Base-by-base conservation (phyloP, 2,329 filamentous ascomycete genomes). In the Fusarium albosuccineum region DNA sequence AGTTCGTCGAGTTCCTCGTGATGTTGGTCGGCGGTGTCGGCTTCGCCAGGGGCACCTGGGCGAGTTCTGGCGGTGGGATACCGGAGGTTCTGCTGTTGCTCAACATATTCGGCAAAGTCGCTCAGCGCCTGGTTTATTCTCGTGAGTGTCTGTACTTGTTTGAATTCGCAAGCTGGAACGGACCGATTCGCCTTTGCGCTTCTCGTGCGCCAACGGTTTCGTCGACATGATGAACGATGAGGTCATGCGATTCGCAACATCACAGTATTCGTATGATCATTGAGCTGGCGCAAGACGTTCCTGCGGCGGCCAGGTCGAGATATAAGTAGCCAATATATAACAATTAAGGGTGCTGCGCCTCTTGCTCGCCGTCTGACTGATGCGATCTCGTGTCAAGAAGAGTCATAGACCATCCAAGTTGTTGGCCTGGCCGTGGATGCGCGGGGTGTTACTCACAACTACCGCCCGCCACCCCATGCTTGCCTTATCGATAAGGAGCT, bases 71-170 rank as follows among this genome's bases (percentile, higher is more conserved):
- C 74, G 42, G 75, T 76, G 2, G 87, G 86, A 71, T 88, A 90
- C 58, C 92, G 90, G 50, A 90, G 80, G 13, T 90, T 89, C 79
- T 98, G 96, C 78, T 98, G 94, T 77, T 94, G 92, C 79, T 98
- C 94, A 69, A 97, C 96, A 75, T 97, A 98, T 75, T 99, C 96
- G 78, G 94, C 94, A 77, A 99, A 99, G 73, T 98, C 96, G 82
- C 92, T 96, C 57, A 99, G 86, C 11, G 95, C 94, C 86, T 87
- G 50, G 0, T 70, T 37, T 36, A 13, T 49, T 29, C 29, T 30
- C 9, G 53, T 73, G 17, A 74, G 66, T 16, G 30, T 49, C 13
- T 27, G 16, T 8, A 6, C 9, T 30, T 30, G 9, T 3, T 7
- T 8, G 9, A 17, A 13, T 30, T 26, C 13, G 9, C 5, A 36